phyloP scores from a whole-genome alignment of 2,329 filamentous ascomycete species.

The Paramyrothecium sp. region DNA sequence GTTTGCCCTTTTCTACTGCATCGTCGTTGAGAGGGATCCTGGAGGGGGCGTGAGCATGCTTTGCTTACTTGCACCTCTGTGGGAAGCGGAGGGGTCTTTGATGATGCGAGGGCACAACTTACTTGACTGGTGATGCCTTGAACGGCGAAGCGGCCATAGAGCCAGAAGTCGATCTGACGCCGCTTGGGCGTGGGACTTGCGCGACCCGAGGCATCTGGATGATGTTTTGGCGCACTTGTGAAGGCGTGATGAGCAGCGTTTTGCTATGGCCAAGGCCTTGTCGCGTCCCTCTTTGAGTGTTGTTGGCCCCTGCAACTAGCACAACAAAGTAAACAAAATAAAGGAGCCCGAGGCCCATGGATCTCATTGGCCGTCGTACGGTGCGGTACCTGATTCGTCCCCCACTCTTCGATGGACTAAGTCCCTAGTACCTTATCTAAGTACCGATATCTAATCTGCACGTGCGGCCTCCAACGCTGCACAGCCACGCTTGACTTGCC shows the following conservation, averaged over 20 bases:
- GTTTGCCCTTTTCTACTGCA: slow-evolving; percentile 83
- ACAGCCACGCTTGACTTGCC: not conserved
- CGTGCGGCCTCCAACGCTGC: not conserved
- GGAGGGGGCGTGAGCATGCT: slow-evolving; percentile 13
- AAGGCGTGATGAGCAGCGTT: slow-evolving; percentile 8
- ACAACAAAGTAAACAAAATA: slow-evolving; percentile 29
- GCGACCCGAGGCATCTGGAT: slow-evolving; percentile 57
- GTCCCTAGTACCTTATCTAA: not conserved
- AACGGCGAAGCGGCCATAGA: slow-evolving; percentile 50
- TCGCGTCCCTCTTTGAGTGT: slow-evolving; percentile 14
- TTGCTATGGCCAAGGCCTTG: slow-evolving; percentile 4
- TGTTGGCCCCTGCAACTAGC: slow-evolving; percentile 15
- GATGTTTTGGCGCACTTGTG: slow-evolving; percentile 11
- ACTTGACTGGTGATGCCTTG: slow-evolving; percentile 58
- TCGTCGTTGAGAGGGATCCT: slow-evolving; percentile 98
- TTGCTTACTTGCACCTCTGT: slow-evolving; percentile 6
- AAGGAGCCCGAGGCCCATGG: not conserved
- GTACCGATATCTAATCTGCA: not conserved
- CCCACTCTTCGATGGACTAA: too few species aligned
- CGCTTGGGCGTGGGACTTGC: slow-evolving; percentile 50
- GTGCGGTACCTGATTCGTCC: not conserved
- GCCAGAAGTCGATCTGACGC: slow-evolving; percentile 44
- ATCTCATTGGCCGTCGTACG: not conserved
- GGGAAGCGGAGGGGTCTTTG: not conserved
- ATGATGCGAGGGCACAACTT: slow-evolving; percentile 24